Evolutionary conservation across 441 rosid genomes (phyloP).

Genomic region (Raphanus hybrid): DNA sequence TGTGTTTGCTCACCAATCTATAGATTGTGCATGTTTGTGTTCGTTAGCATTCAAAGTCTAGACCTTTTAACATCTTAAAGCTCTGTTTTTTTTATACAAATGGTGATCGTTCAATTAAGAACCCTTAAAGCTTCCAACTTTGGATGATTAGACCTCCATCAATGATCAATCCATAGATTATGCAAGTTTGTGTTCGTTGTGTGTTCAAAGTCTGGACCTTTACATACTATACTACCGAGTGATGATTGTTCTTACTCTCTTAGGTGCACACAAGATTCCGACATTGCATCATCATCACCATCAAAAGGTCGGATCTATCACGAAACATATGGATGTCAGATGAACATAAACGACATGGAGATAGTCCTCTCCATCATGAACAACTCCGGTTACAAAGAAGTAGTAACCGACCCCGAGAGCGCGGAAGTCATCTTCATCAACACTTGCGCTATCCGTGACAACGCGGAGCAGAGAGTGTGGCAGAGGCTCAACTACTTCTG

Average conservation of each 20-base stretch:
- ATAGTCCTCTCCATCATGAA: slow-evolving; percentile 91
- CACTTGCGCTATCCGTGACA: slow-evolving; percentile 92
- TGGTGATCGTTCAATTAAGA: neutral
- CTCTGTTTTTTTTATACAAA: neutral
- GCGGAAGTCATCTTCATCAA: slow-evolving; percentile 91
- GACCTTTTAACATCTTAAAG: neutral
- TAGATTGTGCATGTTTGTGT: neutral
- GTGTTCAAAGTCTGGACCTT: too few relatives aligned
- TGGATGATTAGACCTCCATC: neutral
- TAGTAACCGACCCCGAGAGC: slow-evolving; percentile 76
- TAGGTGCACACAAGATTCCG: slow-evolving; percentile 50
- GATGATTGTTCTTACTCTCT: neutral
- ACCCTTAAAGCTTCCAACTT: neutral
- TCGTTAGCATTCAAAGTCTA: neutral
- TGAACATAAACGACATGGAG: slow-evolving; percentile 97
- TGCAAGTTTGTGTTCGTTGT: neutral
- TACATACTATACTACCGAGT: too few relatives aligned
- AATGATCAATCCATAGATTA: slow-evolving; percentile 1
- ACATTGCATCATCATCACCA: slow-evolving; percentile 35
- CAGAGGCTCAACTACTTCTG: slow-evolving; percentile 95
- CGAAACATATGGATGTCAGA: slow-evolving; percentile 95
- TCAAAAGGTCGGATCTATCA: slow-evolving; percentile 82
- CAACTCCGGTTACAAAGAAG: slow-evolving; percentile 73
- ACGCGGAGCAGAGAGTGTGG: slow-evolving; percentile 95
- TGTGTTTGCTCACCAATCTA: neutral